Conservation (phyloP, 345 rosid species). For the Barbarea vulgaris region DNA sequence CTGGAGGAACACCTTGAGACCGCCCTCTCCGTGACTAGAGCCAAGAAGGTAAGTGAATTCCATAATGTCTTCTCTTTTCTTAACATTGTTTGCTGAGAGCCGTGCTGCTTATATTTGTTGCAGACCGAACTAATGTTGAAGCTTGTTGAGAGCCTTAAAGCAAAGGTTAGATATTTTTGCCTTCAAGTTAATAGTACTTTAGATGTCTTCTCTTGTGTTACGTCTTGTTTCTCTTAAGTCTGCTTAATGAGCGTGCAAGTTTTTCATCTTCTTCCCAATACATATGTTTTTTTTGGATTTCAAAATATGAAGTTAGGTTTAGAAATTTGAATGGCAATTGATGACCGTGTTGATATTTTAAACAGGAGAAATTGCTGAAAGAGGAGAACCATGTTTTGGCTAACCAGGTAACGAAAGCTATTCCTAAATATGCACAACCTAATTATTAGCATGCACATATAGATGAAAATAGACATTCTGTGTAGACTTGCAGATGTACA, state of each 20-base stretch:
- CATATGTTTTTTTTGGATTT: not conserved
- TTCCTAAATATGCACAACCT: not conserved
- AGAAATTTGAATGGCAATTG: constrained; percentile 15
- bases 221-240: not conserved
- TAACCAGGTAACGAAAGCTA: constrained; percentile 28
- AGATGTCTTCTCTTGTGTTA: not conserved
- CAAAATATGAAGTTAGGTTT: constrained; percentile 2
- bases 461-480: not conserved
- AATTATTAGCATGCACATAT: not conserved
- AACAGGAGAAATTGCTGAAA: constrained; percentile 36
- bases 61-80: not conserved
- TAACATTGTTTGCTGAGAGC: not conserved
- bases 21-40: constrained; percentile 41
- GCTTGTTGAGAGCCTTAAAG: constrained; percentile 37
- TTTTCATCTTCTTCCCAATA: constrained; percentile 2
- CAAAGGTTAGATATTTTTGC: constrained; percentile 31
- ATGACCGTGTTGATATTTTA: constrained; percentile 5
- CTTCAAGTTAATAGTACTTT: not conserved
- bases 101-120: constrained; percentile 13
- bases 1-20: constrained; percentile 36
- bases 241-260: not conserved
- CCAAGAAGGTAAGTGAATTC: constrained; percentile 36
- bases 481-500: not conserved
- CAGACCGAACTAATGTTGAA: constrained; percentile 41
- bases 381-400: constrained; percentile 36